A percentile compares a stretch with the other conserved stretches of the same genome.
Conservation (phyloP, 345 rosid species). For the Linum usitatissimum region DNA sequence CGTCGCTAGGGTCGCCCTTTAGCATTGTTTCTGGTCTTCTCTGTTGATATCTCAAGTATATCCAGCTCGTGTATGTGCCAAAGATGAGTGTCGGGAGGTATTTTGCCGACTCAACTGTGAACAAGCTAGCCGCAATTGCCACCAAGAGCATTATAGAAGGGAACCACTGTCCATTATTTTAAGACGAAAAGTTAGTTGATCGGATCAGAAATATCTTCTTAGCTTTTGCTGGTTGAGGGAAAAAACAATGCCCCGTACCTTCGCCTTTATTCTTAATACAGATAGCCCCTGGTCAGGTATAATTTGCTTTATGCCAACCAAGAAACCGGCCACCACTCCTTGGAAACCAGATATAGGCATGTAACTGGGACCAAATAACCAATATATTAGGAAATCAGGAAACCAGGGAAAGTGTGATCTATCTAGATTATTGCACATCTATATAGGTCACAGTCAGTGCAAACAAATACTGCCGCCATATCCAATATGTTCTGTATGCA, state of each 20-base stretch:
- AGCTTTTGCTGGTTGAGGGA: not conserved
- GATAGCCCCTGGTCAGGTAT: slow-evolving; percentile 86
- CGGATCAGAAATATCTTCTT: slow-evolving; percentile 13
- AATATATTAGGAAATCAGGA: not conserved
- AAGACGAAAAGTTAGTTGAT: slow-evolving; percentile 11
- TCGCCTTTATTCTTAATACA: slow-evolving; percentile 66
- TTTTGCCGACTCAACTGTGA: slow-evolving; percentile 50
- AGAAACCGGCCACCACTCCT: slow-evolving; percentile 77
- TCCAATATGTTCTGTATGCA: not conserved
- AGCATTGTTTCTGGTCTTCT: slow-evolving; percentile 76
- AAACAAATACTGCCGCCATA: too few species aligned
- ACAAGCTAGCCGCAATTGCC: slow-evolving; percentile 66
- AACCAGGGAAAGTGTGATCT: not conserved
- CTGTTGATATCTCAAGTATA: slow-evolving; percentile 84
- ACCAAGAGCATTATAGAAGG: slow-evolving; percentile 64
- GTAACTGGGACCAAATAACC: slow-evolving; percentile 38
- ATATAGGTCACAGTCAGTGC: not conserved
- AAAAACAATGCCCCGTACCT: slow-evolving; percentile 29
- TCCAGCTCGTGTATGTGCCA: slow-evolving; percentile 88
- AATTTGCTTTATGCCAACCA: slow-evolving; percentile 94
- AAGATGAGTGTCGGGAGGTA: slow-evolving; percentile 88
- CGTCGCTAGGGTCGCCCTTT: slow-evolving; percentile 91
- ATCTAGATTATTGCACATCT: not conserved
- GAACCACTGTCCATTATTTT: slow-evolving; percentile 63
- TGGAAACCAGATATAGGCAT: slow-evolving; percentile 94